These are phyloP conservation scores for Tetrapisispora iriomotensis DNA, from an alignment of 805 yeast species.

Conservation along the genomic window DNA sequence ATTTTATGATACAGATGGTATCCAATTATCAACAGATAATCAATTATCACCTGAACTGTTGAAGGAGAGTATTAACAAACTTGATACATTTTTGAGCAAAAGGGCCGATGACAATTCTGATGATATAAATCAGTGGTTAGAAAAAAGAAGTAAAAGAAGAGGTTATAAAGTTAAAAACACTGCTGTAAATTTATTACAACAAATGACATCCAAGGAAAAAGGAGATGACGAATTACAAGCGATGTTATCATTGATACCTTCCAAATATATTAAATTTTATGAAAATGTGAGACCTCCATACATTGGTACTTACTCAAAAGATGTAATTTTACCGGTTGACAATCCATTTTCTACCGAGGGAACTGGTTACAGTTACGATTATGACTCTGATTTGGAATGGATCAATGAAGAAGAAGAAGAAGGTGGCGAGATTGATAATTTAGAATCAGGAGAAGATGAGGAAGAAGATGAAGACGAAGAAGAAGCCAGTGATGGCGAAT, in stretches of 20 bases:
- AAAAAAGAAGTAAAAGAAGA: slow-evolving; percentile 7
- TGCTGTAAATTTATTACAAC: slow-evolving; percentile 27
- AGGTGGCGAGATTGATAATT: slow-evolving; percentile 40
- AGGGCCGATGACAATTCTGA: slow-evolving; percentile 1
- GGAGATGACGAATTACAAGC: slow-evolving; percentile 27
- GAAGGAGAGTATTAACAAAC: slow-evolving; percentile 9
- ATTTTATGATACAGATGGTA: slow-evolving; percentile 32
- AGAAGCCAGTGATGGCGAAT: slow-evolving; percentile 42
- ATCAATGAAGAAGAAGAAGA: slow-evolving; percentile 43
- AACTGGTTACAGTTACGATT: slow-evolving; percentile 35
- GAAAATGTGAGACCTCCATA: slow-evolving; percentile 46
- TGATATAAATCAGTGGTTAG: slow-evolving; percentile 15
- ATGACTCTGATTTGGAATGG: slow-evolving; percentile 49
- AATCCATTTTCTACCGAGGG: slow-evolving; percentile 28
- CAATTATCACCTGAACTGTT: slow-evolving; percentile 4
- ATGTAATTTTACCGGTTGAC: slow-evolving; percentile 16
- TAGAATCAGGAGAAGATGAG: slow-evolving; percentile 48
- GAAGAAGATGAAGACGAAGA: slow-evolving; percentile 46
- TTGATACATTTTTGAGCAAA: slow-evolving; percentile 19
- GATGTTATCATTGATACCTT: slow-evolving; percentile 22
- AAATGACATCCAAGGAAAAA: slow-evolving; percentile 34
- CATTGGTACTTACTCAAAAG: slow-evolving; percentile 41
- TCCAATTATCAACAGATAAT: slow-evolving; percentile 13
- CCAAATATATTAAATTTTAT: slow-evolving; percentile 35
- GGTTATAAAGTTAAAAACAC: slow-evolving; percentile 26